These are phyloP conservation scores for Paracorniculantispora psalliotae DNA, from an alignment of 2,329 filamentous ascomycete genomes.

Conservation along the genomic window DNA sequence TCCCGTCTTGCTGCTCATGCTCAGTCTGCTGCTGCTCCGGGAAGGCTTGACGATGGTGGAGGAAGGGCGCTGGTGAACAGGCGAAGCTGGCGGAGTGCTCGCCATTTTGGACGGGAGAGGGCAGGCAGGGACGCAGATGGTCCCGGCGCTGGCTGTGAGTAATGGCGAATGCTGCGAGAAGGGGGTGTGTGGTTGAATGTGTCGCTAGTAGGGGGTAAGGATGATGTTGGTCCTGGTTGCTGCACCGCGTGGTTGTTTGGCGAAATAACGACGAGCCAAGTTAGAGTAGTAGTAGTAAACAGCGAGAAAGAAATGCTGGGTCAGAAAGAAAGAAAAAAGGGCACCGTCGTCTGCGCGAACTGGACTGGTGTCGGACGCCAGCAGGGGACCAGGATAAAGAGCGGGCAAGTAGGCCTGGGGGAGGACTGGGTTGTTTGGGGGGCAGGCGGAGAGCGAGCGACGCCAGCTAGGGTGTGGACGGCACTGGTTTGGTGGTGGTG, in stretches of 20 bases:
- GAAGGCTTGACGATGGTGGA: constrained; percentile 75
- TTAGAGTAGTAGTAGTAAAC: no score
- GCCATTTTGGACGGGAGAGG: constrained; percentile 45
- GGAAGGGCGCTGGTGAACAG: constrained; percentile 62
- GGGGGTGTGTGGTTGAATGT: not conserved
- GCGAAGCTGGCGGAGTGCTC: constrained; percentile 66
- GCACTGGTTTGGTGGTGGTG: no score
- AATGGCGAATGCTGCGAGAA: not conserved
- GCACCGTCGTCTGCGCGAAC: constrained; percentile 2
- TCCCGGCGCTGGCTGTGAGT: constrained; percentile 5
- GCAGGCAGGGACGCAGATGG: constrained; percentile 7
- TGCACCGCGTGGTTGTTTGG: not conserved
- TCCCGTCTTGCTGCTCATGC: constrained; percentile 72
- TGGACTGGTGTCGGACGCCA: not conserved
- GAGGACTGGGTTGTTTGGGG: not conserved
- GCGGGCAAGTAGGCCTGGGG: no score
- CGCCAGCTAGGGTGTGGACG: no score
- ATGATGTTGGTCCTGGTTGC: not conserved
- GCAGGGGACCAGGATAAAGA: not conserved
- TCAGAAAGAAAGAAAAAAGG: not conserved
- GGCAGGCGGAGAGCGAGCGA: no score
- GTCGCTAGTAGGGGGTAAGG: constrained; percentile 10
- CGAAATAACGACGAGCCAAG: not conserved
- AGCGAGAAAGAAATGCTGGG: not conserved
- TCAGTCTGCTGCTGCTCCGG: constrained; percentile 79